Conservation (phyloP, 805 yeast species). For the Saturnispora galanensis region DNA sequence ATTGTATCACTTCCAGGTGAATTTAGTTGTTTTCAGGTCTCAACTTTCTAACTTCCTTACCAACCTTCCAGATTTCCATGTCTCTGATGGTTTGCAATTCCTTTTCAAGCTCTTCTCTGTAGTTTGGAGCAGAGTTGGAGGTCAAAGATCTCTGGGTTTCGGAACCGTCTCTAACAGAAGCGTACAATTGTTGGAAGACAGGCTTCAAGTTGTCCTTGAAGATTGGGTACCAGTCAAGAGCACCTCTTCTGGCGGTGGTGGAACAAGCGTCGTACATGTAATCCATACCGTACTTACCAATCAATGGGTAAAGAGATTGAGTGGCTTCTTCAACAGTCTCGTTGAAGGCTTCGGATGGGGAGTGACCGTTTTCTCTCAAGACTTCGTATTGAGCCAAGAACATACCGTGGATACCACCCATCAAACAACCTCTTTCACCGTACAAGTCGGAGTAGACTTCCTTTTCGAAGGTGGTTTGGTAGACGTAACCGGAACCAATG, state of each 20-base stretch:
- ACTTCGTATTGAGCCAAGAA: constrained; percentile 99
- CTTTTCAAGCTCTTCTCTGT: constrained; percentile 90
- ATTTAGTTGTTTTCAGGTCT: constrained; percentile 95
- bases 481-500: constrained; percentile 98
- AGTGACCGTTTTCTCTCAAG: constrained; percentile 98
- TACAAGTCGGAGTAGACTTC: constrained; percentile 98
- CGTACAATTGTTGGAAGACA: constrained; percentile 92
- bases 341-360: constrained; percentile 99
- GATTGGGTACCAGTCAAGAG: constrained; percentile 99
- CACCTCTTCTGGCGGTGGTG: constrained; percentile 99
- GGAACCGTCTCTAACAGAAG: constrained; percentile 87
- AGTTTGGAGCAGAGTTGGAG: constrained; percentile 96
- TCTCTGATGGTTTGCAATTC: constrained; percentile 90
- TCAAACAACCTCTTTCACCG: constrained; percentile 99
- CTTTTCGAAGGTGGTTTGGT: constrained; percentile 98
- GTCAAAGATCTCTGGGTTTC: constrained; percentile 98
- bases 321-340: constrained; percentile 99
- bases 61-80: constrained; percentile 99
- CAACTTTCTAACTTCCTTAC: constrained; percentile 98
- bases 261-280: constrained; percentile 99
- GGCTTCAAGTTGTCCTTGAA: constrained; percentile 99
- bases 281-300: constrained; percentile 99
- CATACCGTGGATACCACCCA: constrained; percentile 99
- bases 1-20: constrained; percentile 9
- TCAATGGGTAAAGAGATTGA: constrained; percentile 96